Conservation (phyloP, 2,329 filamentous ascomycete genomes). For the Fusarium sp. region DNA sequence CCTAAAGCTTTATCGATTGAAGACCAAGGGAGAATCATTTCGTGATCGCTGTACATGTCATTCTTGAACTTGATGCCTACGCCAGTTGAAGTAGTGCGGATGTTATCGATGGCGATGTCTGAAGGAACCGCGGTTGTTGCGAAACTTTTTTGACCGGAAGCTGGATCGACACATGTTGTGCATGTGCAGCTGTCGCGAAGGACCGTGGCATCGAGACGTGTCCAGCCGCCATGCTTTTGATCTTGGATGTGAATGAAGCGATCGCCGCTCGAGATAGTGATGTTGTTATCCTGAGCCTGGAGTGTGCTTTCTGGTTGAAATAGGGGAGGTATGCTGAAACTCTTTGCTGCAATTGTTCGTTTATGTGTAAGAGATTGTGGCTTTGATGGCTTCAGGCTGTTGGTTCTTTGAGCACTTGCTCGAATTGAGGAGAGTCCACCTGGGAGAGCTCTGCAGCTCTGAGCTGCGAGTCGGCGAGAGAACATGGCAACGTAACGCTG, state of each 20-base stretch:
- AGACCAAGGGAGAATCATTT: slow-evolving; percentile 53
- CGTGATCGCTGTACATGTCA: slow-evolving; percentile 57
- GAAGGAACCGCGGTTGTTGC: slow-evolving; percentile 58
- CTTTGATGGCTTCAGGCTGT: not conserved
- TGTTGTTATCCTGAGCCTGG: slow-evolving; percentile 4
- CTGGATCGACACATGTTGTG: slow-evolving; percentile 64
- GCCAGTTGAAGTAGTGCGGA: slow-evolving; percentile 53
- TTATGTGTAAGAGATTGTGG: not conserved
- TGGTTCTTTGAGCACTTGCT: slow-evolving; percentile 40
- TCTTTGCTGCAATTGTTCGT: slow-evolving; percentile 25
- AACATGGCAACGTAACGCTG: slow-evolving; percentile 22
- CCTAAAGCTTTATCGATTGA: slow-evolving; percentile 55
- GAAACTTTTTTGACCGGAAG: slow-evolving; percentile 72
- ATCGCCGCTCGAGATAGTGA: slow-evolving; percentile 47
- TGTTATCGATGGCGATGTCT: slow-evolving; percentile 51
- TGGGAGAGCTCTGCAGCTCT: slow-evolving; percentile 30
- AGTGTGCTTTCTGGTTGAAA: slow-evolving; percentile 32
- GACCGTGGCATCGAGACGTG: slow-evolving; percentile 47
- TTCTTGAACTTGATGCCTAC: slow-evolving; percentile 72
- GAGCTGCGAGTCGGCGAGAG: slow-evolving; percentile 15
- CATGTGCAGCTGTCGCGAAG: slow-evolving; percentile 71
- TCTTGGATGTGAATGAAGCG: slow-evolving; percentile 49
- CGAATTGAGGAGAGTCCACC: slow-evolving; percentile 9
- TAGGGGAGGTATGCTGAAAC: slow-evolving; percentile 12
- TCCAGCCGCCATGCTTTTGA: slow-evolving; percentile 36